Percentiles rank a stretch among this genome's conserved stretches.
phyloP scores from a whole-genome alignment of 2,329 filamentous ascomycete species.

The Scleromitrula shiraiana region DNA sequence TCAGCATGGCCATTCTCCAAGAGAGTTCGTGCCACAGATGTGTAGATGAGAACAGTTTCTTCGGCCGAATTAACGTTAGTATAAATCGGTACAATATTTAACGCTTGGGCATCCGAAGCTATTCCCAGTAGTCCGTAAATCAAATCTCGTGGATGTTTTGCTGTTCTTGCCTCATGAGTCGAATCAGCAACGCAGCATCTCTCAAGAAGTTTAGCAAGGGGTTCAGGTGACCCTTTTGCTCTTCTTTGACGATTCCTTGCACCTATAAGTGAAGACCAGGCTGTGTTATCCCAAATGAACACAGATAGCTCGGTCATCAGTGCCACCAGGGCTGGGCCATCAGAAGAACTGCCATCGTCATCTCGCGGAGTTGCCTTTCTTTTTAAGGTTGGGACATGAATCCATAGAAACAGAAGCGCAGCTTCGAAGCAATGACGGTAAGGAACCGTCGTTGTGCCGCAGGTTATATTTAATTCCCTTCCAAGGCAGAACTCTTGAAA shows the following conservation, averaged over 20 bases:
- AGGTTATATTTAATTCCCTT: constrained; percentile 3
- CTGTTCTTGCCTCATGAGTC: not conserved
- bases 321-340: not conserved
- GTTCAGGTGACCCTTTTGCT: not conserved
- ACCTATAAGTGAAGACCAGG: not conserved
- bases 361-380: not conserved
- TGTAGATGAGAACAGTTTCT: constrained; percentile 5
- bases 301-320: not conserved
- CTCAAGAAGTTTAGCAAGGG: constrained; percentile 1
- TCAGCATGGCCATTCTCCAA: constrained; percentile 1
- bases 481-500: constrained; percentile 12
- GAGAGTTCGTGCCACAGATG: not conserved
- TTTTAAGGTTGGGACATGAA: not conserved
- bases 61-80: constrained; percentile 1
- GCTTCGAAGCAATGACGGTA: constrained; percentile 5
- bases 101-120: not conserved
- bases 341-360: not conserved
- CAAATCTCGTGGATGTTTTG: constrained; percentile 10
- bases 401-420: constrained; percentile 1
- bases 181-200: not conserved
- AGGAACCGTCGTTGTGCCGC: not conserved
- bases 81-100: constrained; percentile 1
- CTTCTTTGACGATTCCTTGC: constrained; percentile 6
- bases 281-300: not conserved
- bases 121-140: constrained; percentile 11